These are phyloP conservation scores for Xylariaceae sp. DNA, from an alignment of 2,329 filamentous ascomycete species.

Conservation along the genomic window DNA sequence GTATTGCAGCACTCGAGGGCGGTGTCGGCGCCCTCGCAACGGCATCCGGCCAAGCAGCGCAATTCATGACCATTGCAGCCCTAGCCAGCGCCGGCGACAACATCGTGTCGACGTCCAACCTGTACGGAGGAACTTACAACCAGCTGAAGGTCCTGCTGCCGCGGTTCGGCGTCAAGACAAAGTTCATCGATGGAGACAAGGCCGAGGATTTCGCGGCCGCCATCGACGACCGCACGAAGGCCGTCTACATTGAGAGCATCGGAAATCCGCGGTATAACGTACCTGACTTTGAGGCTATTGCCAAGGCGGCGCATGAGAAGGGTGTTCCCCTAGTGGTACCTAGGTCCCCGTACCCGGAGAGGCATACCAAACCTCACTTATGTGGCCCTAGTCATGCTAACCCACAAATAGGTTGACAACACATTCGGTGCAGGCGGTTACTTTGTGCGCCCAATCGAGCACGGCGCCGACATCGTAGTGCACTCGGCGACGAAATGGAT, in stretches of 20 bases:
- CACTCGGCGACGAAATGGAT: slow-evolving; percentile 98
- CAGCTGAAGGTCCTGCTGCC: slow-evolving; percentile 90
- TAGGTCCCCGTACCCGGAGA: slow-evolving; percentile 10
- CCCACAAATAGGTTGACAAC: slow-evolving; percentile 65
- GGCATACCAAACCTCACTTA: neutral
- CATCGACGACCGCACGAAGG: slow-evolving; percentile 92
- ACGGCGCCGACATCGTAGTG: slow-evolving; percentile 89
- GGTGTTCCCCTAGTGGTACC: slow-evolving; percentile 60
- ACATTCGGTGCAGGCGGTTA: slow-evolving; percentile 92
- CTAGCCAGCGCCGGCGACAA: slow-evolving; percentile 89
- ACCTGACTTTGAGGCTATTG: slow-evolving; percentile 83
- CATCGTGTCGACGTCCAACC: slow-evolving; percentile 82
- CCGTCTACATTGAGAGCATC: slow-evolving; percentile 85
- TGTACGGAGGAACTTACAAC: slow-evolving; percentile 96
- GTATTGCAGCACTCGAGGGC: slow-evolving; percentile 90
- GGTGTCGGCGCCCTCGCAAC: slow-evolving; percentile 81
- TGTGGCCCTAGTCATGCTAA: neutral
- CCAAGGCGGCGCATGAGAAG: slow-evolving; percentile 65
- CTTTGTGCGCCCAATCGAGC: slow-evolving; percentile 78
- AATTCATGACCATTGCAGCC: slow-evolving; percentile 82
- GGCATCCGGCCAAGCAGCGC: slow-evolving; percentile 80
- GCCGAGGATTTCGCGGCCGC: slow-evolving; percentile 70
- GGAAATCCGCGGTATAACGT: slow-evolving; percentile 93
- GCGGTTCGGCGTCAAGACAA: slow-evolving; percentile 79
- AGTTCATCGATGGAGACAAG: slow-evolving; percentile 78